Evolutionary conservation across 805 yeast species (phyloP).

Genomic region (Starmerella ratchasimensis): DNA sequence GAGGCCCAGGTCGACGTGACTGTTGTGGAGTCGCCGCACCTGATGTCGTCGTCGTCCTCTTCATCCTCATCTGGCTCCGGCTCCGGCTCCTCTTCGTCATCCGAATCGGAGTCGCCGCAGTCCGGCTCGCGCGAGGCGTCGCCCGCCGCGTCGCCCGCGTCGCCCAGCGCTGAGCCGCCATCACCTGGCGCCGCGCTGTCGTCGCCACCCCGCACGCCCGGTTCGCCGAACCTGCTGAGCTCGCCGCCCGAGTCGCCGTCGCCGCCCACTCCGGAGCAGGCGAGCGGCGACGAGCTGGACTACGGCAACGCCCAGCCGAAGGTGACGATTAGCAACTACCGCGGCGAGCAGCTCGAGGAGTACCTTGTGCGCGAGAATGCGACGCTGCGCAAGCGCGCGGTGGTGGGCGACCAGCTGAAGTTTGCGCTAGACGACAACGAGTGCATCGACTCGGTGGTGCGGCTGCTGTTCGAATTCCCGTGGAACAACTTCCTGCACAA

Average conservation of each 20-base stretch:
- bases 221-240: background rate
- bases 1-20: background rate
- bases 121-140: background rate
- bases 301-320: constrained; percentile 10
- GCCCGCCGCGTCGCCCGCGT: background rate
- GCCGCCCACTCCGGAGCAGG: constrained; percentile 13
- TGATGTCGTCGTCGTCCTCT: no score
- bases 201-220: background rate
- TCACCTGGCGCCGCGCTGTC: background rate
- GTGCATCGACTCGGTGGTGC: constrained; percentile 51
- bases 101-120: background rate
- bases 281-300: constrained; percentile 12
- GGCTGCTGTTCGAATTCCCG: constrained; percentile 70
- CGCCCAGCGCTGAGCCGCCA: background rate
- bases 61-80: background rate
- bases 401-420: constrained; percentile 79
- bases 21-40: no score
- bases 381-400: constrained; percentile 41
- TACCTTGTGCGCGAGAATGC: constrained; percentile 19
- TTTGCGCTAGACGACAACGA: constrained; percentile 64
- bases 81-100: background rate
- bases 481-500: constrained; percentile 97
- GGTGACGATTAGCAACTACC: constrained; percentile 7
- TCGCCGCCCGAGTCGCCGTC: constrained; percentile 12
- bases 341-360: constrained; percentile 11